These are phyloP conservation scores for Hypoxylon intermedium DNA, from an alignment of 495 filamentous ascomycete genomes.

Conservation along the genomic window DNA sequence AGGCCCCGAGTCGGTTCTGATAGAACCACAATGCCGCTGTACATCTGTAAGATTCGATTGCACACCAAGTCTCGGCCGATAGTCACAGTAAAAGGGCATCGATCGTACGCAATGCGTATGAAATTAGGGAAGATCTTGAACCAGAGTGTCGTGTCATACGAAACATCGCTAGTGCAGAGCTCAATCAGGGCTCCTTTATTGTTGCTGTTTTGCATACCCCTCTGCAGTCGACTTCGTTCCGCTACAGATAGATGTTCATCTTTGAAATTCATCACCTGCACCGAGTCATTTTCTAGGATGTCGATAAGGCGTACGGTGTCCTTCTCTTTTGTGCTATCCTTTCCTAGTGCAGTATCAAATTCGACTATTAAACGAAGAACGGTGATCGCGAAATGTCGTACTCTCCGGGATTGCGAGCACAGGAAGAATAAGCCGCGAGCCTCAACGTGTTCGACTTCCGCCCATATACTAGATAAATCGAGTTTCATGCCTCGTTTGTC, in stretches of 20 bases:
- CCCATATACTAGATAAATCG: constrained; percentile 84
- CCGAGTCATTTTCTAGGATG: constrained; percentile 88
- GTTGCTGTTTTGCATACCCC: constrained; percentile 85
- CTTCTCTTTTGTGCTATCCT: constrained; percentile 62
- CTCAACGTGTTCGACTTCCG: constrained; percentile 95
- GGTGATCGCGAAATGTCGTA: constrained; percentile 88
- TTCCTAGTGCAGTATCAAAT: constrained; percentile 87
- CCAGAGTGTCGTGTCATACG: constrained; percentile 94
- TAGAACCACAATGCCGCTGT: constrained; percentile 78
- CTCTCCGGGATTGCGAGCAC: constrained; percentile 89
- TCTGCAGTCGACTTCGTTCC: constrained; percentile 89
- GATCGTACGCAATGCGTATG: constrained; percentile 86
- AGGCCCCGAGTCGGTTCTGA: constrained; percentile 72
- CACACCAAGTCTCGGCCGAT: constrained; percentile 91
- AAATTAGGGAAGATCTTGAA: constrained; percentile 97
- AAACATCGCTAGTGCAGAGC: constrained; percentile 92
- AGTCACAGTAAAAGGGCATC: constrained; percentile 87
- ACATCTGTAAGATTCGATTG: constrained; percentile 88
- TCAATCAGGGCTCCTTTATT: constrained; percentile 87
- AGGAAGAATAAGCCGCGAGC: constrained; percentile 98
- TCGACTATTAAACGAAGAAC: constrained; percentile 92
- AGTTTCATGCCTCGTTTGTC: constrained; percentile 74
- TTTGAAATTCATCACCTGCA: constrained; percentile 87
- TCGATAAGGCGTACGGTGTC: constrained; percentile 76
- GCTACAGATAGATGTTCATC: constrained; percentile 92